phyloP scores from a whole-genome alignment of 768 basidiomycete species.

The Lactarius sp. region DNA sequence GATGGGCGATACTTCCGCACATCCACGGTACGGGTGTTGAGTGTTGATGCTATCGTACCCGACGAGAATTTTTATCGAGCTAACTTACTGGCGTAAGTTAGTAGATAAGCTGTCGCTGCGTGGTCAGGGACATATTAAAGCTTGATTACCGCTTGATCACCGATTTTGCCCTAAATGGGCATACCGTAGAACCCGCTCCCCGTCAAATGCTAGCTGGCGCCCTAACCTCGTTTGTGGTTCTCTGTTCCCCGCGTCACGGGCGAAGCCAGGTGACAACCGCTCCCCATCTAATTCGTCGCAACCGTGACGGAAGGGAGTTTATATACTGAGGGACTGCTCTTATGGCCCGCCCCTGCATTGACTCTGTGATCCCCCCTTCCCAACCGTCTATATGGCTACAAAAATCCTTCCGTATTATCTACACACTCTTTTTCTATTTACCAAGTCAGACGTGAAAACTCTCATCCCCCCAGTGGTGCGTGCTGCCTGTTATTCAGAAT shows the following conservation, averaged over 20 bases:
- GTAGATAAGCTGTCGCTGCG: too few species aligned
- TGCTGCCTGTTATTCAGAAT: background rate
- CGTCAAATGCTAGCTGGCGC: background rate
- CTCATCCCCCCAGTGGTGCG: conserved; percentile 29
- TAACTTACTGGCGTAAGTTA: background rate
- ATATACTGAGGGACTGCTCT: background rate
- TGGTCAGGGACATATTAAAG: too few species aligned
- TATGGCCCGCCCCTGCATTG: background rate
- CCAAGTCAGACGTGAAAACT: conserved; percentile 29
- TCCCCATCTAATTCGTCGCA: conserved; percentile 5
- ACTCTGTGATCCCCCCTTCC: background rate
- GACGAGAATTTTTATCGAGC: background rate
- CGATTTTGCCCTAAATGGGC: too few species aligned
- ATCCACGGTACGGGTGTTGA: background rate
- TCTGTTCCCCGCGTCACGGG: background rate
- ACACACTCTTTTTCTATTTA: conserved; percentile 29
- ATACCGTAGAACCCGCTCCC: background rate
- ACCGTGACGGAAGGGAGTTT: background rate
- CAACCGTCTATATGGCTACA: background rate
- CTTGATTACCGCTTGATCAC: background rate
- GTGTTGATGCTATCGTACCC: background rate
- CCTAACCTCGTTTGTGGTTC: background rate
- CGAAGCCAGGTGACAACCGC: background rate
- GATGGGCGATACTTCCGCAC: background rate
- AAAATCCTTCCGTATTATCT: background rate